Base-by-base conservation (phyloP, 768 basidiomycete species). In the Atractiella rhizophila region DNA sequence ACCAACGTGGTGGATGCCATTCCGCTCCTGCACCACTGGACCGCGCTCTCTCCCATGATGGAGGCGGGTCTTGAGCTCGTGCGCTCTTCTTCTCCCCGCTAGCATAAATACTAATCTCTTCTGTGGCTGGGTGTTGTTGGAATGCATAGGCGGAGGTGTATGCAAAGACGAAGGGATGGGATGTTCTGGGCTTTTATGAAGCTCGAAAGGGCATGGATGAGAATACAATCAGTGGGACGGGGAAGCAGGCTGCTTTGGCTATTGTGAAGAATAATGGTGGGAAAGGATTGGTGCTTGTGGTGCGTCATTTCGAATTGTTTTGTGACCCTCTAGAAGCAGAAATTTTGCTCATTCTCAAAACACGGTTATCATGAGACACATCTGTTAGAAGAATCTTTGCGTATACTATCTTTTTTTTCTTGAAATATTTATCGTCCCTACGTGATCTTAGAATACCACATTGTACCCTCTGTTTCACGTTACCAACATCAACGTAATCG, bases 11-110 rank as follows among this genome's bases (percentile, higher is more conserved):
- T 63, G 36, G 77, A 82, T 52, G 67, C 71, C 3, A 62, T 83
- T 28, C 80, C 80, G 13, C 63, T 83, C 27, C 66, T 79, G 37
- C 79, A 83, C 54, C 72, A 79, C 54, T 82, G 78, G 78, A 78
- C 76, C 6, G 73, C 67, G 50, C 63, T 83, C 39, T 75, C 73
- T 46, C 75, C 76, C 4, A 76, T 76, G 72, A 79, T 79, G 74
- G 77, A 80, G 55, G 71, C 78, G 45, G 79, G 47, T 0, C 19
- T 52, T 18, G 35, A 42, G 21, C 33, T 54, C 15, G 52, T 53
- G 18, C 19, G 46, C 28, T 39, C 27, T 24, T 16, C 18, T 33
- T 10, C 18, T 34, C 12, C n/a, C 25, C 44, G 20, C 30, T 8
- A 13, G 26, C 20, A 21, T 26, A 11, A 15, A 45, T 16, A 31